phyloP scores from a whole-genome alignment of 495 filamentous ascomycete species.

The Daldinia childiae region DNA sequence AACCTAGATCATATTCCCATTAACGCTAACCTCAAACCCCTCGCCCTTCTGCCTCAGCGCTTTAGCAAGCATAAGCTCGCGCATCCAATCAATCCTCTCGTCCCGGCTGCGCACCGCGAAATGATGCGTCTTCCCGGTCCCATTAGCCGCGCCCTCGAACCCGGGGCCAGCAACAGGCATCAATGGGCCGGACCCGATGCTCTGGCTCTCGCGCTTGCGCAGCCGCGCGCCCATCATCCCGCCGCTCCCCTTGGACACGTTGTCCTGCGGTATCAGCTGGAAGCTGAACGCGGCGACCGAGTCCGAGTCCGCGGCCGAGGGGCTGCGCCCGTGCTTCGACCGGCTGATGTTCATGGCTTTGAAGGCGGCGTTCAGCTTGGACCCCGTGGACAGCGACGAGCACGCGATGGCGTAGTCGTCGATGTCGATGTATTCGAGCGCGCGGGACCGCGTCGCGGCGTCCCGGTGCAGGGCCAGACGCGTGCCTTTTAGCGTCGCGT shows the following conservation, averaged over 20 bases:
- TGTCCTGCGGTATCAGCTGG: constrained; percentile 83
- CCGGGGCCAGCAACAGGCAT: constrained; percentile 30
- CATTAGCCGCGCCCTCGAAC: constrained; percentile 53
- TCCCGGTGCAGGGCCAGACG: constrained; percentile 83
- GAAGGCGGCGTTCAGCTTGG: constrained; percentile 87
- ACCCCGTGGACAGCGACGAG: constrained; percentile 73
- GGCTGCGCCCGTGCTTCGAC: constrained; percentile 51
- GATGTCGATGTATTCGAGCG: constrained; percentile 86
- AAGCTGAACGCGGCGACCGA: constrained; percentile 80
- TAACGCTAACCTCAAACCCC: constrained; percentile 82
- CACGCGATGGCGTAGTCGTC: constrained; percentile 96
- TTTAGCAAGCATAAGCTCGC: constrained; percentile 96
- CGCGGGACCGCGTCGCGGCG: constrained; percentile 61
- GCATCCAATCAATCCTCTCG: constrained; percentile 97
- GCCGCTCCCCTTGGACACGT: constrained; percentile 57
- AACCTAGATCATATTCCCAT: constrained; percentile 77
- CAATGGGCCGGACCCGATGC: constrained; percentile 32
- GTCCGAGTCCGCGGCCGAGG: constrained; percentile 52
- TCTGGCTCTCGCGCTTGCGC: constrained; percentile 57
- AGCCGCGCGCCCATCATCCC: constrained; percentile 31
- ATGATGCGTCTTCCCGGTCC: constrained; percentile 87
- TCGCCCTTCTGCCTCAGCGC: constrained; percentile 83
- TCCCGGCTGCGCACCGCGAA: constrained; percentile 89
- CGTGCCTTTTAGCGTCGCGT: constrained; percentile 87
- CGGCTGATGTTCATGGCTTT: constrained; percentile 79